Percentiles rank a stretch among this genome's conserved stretches.
These are phyloP conservation scores for Neonothopanus nambi DNA, from an alignment of 1,284 basidiomycete genomes.

Conservation along the genomic window DNA sequence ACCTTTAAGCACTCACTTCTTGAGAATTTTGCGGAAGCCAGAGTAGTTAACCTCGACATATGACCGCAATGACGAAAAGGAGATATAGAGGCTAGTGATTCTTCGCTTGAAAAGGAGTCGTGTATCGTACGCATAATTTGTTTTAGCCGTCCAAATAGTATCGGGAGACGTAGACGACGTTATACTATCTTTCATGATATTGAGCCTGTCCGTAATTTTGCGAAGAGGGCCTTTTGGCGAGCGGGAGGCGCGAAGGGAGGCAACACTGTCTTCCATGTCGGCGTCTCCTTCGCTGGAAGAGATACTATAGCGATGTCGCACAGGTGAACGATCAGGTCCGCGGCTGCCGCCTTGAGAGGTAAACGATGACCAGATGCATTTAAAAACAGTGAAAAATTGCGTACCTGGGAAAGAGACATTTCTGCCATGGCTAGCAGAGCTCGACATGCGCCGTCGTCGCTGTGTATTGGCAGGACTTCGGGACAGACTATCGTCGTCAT, in stretches of 20 bases:
- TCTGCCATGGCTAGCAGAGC: slow-evolving; percentile 21
- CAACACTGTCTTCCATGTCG: slow-evolving; percentile 43
- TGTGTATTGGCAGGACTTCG: slow-evolving; percentile 24
- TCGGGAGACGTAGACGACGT: slow-evolving; percentile 40
- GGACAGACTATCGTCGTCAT: slow-evolving; percentile 42
- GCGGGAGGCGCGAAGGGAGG: slow-evolving; percentile 28
- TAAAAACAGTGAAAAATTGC: neutral
- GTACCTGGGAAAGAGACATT: slow-evolving; percentile 5
- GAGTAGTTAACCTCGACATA: slow-evolving; percentile 94
- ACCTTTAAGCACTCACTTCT: slow-evolving; percentile 66
- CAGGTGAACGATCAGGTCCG: slow-evolving; percentile 13
- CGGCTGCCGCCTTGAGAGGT: neutral
- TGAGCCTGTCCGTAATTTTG: slow-evolving; percentile 50
- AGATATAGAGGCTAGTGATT: slow-evolving; percentile 87
- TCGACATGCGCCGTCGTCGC: slow-evolving; percentile 23
- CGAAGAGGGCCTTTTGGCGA: slow-evolving; percentile 42
- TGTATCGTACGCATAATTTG: slow-evolving; percentile 87
- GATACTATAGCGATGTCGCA: slow-evolving; percentile 47
- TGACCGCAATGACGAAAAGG: slow-evolving; percentile 83
- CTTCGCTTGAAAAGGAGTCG: slow-evolving; percentile 90
- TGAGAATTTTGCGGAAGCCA: slow-evolving; percentile 95
- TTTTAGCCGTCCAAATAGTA: slow-evolving; percentile 79
- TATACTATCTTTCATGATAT: slow-evolving; percentile 47
- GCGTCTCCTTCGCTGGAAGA: slow-evolving; percentile 51
- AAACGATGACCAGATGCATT: neutral